Evolutionary conservation across 2,329 filamentous ascomycete species (phyloP).

Genomic region (Bertia moriformis): DNA sequence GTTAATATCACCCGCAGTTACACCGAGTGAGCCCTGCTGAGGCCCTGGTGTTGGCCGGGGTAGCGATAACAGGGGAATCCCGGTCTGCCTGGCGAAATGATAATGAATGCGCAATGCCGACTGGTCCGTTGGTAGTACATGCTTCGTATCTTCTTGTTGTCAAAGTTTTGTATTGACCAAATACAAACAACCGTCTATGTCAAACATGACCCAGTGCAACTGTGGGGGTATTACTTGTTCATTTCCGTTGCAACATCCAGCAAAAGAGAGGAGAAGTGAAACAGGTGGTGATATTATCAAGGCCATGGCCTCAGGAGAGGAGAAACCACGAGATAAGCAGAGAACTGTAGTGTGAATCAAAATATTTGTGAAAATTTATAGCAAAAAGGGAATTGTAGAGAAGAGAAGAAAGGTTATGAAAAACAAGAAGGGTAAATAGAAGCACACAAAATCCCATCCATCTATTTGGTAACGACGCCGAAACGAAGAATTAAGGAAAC

Average conservation of each 20-base stretch:
- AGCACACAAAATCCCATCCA: not conserved
- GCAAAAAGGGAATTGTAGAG: not conserved
- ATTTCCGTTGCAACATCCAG: not conserved
- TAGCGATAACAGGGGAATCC: not conserved
- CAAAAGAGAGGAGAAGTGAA: not conserved
- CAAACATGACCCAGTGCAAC: not conserved
- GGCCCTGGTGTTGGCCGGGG: not conserved
- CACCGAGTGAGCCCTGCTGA: not conserved
- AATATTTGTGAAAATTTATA: too few relatives aligned
- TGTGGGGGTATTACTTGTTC: not conserved
- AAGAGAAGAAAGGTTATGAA: not conserved
- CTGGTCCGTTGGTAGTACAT: too few relatives aligned
- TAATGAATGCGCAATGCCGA: too few relatives aligned
- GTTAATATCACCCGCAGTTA: too few relatives aligned
- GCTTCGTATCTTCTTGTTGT: too few relatives aligned
- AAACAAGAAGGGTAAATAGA: not conserved
- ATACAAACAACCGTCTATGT: not conserved
- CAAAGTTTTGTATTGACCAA: not conserved
- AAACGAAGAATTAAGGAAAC: constrained; percentile 6
- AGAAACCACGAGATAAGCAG: constrained; percentile 7
- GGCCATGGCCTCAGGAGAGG: constrained; percentile 5
- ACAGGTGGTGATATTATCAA: constrained; percentile 3
- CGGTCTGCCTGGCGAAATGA: too few relatives aligned
- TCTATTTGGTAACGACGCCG: constrained; percentile 4
- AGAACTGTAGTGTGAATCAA: constrained; percentile 9